These are phyloP conservation scores for Calonectria henricotiae DNA, from an alignment of 2,329 filamentous ascomycete genomes.

Conservation along the genomic window DNA sequence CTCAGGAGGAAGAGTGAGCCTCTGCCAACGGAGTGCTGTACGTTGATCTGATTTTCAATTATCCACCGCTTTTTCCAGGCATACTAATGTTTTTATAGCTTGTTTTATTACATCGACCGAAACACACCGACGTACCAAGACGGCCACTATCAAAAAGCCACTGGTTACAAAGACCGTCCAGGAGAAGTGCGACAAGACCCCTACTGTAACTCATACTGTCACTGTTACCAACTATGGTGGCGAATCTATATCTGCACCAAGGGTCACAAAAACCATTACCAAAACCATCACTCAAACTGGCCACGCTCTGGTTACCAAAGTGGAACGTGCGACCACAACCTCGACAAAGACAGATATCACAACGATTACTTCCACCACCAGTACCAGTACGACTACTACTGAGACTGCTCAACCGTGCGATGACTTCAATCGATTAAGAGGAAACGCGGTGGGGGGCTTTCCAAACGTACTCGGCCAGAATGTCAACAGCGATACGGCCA, in stretches of 20 bases:
- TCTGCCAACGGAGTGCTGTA: slow-evolving; percentile 1
- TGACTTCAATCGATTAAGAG: neutral
- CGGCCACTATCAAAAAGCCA: neutral
- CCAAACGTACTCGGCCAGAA: neutral
- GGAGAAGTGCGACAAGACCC: neutral
- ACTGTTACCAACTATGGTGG: neutral
- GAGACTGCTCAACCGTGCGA: neutral
- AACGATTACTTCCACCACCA: neutral
- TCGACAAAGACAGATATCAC: neutral
- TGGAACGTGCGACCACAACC: neutral
- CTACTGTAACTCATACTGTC: neutral
- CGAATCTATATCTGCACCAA: neutral
- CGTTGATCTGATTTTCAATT: neutral
- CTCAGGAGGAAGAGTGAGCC: neutral
- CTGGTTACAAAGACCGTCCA: neutral
- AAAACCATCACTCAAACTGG: neutral
- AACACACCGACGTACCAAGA: neutral
- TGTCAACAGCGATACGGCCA: neutral
- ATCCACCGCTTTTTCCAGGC: neutral
- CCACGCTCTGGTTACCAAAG: neutral
- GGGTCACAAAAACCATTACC: neutral
- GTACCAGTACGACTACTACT: neutral
- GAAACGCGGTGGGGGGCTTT: neutral
- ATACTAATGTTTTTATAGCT: neutral
- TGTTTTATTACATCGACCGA: neutral